Evolutionary conservation across 371 early-diverging fungal species (phyloP).

Genomic region (Batkoa obscura): DNA sequence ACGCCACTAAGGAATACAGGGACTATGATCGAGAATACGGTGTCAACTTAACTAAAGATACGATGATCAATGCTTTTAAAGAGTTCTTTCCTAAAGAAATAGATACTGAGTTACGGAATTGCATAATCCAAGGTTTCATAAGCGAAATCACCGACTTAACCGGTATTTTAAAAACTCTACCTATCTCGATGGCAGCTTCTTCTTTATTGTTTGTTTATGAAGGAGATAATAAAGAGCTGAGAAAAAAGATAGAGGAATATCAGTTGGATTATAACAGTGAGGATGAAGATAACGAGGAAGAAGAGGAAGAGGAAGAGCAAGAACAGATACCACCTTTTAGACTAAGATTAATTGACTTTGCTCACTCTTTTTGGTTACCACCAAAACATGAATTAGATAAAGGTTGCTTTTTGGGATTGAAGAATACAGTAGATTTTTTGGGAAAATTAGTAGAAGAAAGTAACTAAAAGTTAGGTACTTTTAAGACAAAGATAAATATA

Average conservation of each 20-base stretch:
- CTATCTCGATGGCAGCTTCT: not conserved
- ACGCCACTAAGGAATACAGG: not conserved
- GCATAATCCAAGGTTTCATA: not conserved
- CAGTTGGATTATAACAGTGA: not conserved
- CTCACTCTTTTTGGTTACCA: not conserved
- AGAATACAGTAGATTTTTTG: too few species aligned
- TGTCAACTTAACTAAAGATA: not conserved
- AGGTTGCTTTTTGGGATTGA: too few species aligned
- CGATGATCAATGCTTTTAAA: not conserved
- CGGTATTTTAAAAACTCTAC: not conserved
- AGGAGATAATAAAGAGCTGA: not conserved
- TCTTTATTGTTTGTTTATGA: conserved; percentile 5
- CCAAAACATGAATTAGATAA: too few species aligned
- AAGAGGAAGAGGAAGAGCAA: conserved; percentile 1
- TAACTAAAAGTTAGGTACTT: too few species aligned
- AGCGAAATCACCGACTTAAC: not conserved
- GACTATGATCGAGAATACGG: conserved; percentile 1
- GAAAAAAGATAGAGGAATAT: not conserved
- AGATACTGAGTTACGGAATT: not conserved
- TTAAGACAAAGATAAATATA: too few species aligned
- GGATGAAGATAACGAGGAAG: not conserved
- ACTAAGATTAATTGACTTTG: conserved; percentile 5
- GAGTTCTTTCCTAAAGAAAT: not conserved
- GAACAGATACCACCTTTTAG: not conserved
- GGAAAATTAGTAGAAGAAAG: too few species aligned